Evolutionary conservation across 495 filamentous ascomycete genomes (phyloP), one percentile per base, ranked within the genome.

Genomic region (Podospora pseudoanserina): DNA sequence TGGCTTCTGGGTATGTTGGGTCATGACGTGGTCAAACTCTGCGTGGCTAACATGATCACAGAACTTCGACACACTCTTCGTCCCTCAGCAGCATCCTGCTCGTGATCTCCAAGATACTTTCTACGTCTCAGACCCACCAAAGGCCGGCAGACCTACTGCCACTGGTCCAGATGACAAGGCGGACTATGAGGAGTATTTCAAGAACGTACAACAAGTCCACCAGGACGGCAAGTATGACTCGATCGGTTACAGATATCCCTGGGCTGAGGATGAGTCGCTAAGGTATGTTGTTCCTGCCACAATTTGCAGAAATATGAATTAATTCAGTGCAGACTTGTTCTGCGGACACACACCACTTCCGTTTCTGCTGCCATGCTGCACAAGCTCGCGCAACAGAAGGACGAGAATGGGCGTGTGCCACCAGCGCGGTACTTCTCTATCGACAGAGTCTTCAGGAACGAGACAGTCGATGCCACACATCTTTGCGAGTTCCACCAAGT

Each of bases 401-500:
- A 77, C 6, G 74, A 77, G 11, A 79, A 86, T 60, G 83, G 85
- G 18, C 78, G 79, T 34, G 79, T 81, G 39, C 82, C 80, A 9
- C 93, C 95, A 0, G 93, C 93, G 15, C 87, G 93, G 63, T 97
- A 96, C 82, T 99, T 99, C 85, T 94, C 91, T 67, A 98, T 99
- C 80, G 95, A 99, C 79, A 88, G 94, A 39, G 95, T 99, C 68
- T 99, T 99, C 88, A 67, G 77, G 58, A 84, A 83, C 78, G 95
- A 99, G 81, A 91, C 92, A 5, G 94, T 99, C 68, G 95, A 98
- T 76, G 93, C 93, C 20, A 97, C 95, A 9, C 95, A 99, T 83
- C 81, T 99, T 70, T 93, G 93, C 16, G 94, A 99, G 82, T 99
- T 99, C 87, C 95, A 98, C 81, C 95, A 99, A 77, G 89, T 97